Conservation (phyloP, 148 eudicot species). For the Polygonum maritimum region DNA sequence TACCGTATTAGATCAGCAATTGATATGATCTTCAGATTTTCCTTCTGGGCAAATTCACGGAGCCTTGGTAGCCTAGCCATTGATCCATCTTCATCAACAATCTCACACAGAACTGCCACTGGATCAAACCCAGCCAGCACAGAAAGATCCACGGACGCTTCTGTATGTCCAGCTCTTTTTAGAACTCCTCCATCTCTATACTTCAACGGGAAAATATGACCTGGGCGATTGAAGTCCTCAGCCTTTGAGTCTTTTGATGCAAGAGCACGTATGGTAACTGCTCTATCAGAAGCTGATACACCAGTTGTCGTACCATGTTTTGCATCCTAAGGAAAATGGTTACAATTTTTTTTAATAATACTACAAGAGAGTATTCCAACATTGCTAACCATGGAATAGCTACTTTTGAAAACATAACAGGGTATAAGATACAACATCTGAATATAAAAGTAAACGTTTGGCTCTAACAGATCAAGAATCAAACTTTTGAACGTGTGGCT, state of each 20-base stretch:
- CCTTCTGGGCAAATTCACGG: slow-evolving; percentile 36
- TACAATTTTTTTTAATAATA: background rate
- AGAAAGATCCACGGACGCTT: slow-evolving; percentile 61
- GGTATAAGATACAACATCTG: background rate
- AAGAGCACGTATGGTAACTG: slow-evolving; percentile 46
- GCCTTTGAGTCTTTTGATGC: slow-evolving; percentile 60
- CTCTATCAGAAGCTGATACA: slow-evolving; percentile 62
- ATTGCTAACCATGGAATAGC: background rate
- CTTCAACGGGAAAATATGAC: slow-evolving; percentile 62
- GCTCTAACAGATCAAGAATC: background rate
- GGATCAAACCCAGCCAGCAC: slow-evolving; percentile 54
- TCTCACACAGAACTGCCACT: slow-evolving; percentile 59
- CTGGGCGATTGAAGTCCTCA: slow-evolving; percentile 63
- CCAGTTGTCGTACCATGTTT: slow-evolving; percentile 68
- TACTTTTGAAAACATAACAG: background rate
- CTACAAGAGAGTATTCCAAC: background rate
- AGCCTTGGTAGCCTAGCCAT: slow-evolving; percentile 69
- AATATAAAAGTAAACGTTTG: background rate
- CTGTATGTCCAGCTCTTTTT: slow-evolving; percentile 77
- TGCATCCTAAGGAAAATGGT: slow-evolving; percentile 39
- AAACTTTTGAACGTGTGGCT: background rate
- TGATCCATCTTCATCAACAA: slow-evolving; percentile 75
- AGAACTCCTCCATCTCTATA: slow-evolving; percentile 70
- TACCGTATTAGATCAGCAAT: slow-evolving; percentile 67
- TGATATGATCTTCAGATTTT: slow-evolving; percentile 53